phyloP scores from a whole-genome alignment of 306 rosid genomes.

The Fragaria ananassa region DNA sequence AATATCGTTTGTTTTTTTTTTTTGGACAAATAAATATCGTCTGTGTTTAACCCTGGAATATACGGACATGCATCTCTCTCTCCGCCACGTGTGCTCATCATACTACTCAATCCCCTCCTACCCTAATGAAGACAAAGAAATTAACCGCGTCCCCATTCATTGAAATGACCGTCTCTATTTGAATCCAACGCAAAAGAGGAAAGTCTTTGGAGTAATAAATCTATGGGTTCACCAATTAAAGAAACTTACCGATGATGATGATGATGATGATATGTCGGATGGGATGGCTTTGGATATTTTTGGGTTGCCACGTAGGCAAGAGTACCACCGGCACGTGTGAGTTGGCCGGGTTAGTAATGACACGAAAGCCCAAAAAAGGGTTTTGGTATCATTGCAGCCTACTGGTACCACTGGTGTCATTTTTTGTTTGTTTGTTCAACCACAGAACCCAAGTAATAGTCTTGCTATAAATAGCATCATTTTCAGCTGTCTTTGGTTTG shows the following conservation, averaged over 20 bases:
- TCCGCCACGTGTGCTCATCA: background rate
- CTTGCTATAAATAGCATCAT: background rate
- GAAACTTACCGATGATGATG: background rate
- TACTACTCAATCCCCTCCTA: background rate
- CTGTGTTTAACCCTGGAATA: background rate
- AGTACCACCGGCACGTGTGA: background rate
- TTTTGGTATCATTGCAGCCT: background rate
- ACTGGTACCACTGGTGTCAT: too few relatives aligned
- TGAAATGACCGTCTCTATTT: background rate
- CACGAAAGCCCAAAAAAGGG: background rate
- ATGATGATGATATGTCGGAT: background rate
- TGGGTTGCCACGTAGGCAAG: background rate
- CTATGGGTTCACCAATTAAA: background rate
- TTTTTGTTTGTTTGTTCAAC: too few relatives aligned
- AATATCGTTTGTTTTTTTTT: too few relatives aligned
- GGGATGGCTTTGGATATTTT: background rate
- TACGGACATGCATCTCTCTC: background rate
- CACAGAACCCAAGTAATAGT: too few relatives aligned
- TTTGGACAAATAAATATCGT: too few relatives aligned
- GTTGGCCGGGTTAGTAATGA: background rate
- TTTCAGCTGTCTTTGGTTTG: too few relatives aligned
- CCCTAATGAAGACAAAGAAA: background rate
- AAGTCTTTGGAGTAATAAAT: background rate
- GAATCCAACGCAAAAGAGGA: background rate
- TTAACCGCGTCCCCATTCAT: background rate